Evolutionary conservation across 1,284 basidiomycete genomes (phyloP).

Genomic region (Microbotryomycetes sp.): DNA sequence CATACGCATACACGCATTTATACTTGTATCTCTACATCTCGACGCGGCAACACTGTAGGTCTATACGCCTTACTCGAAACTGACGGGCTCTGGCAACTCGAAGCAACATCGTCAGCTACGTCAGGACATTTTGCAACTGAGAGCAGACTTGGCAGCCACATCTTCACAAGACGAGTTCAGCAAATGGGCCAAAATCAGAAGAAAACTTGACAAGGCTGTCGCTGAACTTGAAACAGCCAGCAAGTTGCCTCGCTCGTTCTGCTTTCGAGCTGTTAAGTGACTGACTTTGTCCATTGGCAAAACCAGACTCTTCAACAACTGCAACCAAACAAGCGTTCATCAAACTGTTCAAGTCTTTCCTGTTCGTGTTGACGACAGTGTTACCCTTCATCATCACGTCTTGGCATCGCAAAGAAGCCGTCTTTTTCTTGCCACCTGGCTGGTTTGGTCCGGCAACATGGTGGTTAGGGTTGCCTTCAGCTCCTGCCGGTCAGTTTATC

Average conservation of each 20-base stretch:
- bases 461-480: slow-evolving; percentile 72
- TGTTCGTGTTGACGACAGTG: slow-evolving; percentile 80
- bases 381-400: slow-evolving; percentile 73
- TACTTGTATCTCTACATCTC: too few relatives aligned
- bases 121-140: slow-evolving; percentile 62
- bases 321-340: slow-evolving; percentile 62
- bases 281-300: background rate
- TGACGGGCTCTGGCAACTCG: slow-evolving; percentile 15
- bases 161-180: slow-evolving; percentile 97
- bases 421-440: slow-evolving; percentile 79
- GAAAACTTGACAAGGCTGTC: slow-evolving; percentile 88
- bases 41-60: background rate
- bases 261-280: background rate
- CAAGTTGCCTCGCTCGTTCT: slow-evolving; percentile 30
- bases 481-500: slow-evolving; percentile 56
- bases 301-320: slow-evolving; percentile 61
- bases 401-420: slow-evolving; percentile 80
- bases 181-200: slow-evolving; percentile 91
- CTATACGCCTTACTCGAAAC: slow-evolving; percentile 23
- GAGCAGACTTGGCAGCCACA: slow-evolving; percentile 79
- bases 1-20: too few relatives aligned
- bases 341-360: slow-evolving; percentile 60
- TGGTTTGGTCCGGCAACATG: slow-evolving; percentile 81
- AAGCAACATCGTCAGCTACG: background rate
- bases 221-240: slow-evolving; percentile 84